Evolutionary conservation across 371 early-diverging fungal genomes (phyloP).

Genomic region (Circinella umbellata): DNA sequence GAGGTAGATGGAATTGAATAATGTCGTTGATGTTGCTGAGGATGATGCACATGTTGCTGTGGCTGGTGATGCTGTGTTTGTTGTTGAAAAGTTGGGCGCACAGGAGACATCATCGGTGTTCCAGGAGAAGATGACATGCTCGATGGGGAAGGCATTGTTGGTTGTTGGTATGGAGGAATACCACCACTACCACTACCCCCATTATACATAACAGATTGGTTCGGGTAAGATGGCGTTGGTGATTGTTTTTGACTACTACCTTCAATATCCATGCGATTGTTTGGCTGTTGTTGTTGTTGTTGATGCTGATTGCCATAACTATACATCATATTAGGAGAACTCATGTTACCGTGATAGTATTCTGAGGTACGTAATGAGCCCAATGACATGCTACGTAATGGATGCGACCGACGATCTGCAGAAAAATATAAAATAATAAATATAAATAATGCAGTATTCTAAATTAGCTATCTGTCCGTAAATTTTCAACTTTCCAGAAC

Average conservation of each 20-base stretch:
- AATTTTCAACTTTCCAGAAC: not conserved
- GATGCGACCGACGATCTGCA: conserved; percentile 34
- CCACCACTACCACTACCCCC: not conserved
- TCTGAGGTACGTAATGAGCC: conserved; percentile 10
- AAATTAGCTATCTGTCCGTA: not conserved
- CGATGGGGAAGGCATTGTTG: conserved; percentile 38
- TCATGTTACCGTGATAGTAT: not conserved
- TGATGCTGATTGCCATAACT: conserved; percentile 2
- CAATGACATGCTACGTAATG: conserved; percentile 46
- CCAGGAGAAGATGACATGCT: conserved; percentile 39
- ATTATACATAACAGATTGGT: conserved; percentile 17
- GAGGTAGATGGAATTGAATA: conserved; percentile 13
- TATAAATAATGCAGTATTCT: not conserved
- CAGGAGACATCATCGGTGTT: conserved; percentile 43
- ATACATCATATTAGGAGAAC: conserved; percentile 10
- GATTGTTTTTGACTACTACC: conserved; percentile 10
- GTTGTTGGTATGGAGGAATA: conserved; percentile 22
- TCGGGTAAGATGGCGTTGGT: conserved; percentile 16
- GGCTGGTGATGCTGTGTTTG: conserved; percentile 14
- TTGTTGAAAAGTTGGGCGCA: conserved; percentile 34
- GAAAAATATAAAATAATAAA: conserved; percentile 10
- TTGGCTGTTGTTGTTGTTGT: not conserved
- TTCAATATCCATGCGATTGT: conserved; percentile 10
- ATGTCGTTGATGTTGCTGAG: conserved; percentile 3
- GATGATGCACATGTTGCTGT: conserved; percentile 6